Evolutionary conservation across 306 rosid species (phyloP).

Genomic region (Malus fusca): DNA sequence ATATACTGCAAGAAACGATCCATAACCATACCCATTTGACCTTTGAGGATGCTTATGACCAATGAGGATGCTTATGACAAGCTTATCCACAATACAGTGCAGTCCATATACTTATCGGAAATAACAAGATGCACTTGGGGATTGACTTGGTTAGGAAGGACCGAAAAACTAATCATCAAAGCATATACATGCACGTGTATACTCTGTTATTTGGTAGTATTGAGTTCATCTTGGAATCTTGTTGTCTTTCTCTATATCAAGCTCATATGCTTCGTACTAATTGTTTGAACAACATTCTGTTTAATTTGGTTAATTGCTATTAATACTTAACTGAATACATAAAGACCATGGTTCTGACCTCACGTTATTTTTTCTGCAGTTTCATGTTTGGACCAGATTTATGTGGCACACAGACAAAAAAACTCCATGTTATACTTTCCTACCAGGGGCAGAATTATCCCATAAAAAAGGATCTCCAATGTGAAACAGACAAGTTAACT

Average conservation of each 20-base stretch:
- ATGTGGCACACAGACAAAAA: conserved; percentile 91
- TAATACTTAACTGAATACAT: neutral
- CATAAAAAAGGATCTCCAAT: conserved; percentile 74
- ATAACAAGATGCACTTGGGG: neutral
- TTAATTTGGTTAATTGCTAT: neutral
- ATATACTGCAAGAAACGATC: neutral
- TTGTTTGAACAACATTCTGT: neutral
- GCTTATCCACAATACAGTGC: neutral
- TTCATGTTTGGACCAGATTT: conserved; percentile 97
- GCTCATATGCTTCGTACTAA: neutral
- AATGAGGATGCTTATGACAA: neutral
- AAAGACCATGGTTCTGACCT: neutral
- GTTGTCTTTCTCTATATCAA: neutral
- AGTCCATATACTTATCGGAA: neutral
- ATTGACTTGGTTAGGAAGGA: neutral
- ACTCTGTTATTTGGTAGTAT: neutral
- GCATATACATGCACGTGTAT: neutral
- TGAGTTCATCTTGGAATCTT: neutral
- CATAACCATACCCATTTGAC: neutral
- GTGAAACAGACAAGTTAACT: conserved; percentile 89
- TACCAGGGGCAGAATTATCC: conserved; percentile 97
- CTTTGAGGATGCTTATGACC: neutral
- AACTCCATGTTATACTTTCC: conserved; percentile 80
- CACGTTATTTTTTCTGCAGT: conserved; percentile 29
- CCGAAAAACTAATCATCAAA: neutral